Base-by-base conservation (phyloP, 371 early-diverging fungal genomes). In the Mucor velutinosus region DNA sequence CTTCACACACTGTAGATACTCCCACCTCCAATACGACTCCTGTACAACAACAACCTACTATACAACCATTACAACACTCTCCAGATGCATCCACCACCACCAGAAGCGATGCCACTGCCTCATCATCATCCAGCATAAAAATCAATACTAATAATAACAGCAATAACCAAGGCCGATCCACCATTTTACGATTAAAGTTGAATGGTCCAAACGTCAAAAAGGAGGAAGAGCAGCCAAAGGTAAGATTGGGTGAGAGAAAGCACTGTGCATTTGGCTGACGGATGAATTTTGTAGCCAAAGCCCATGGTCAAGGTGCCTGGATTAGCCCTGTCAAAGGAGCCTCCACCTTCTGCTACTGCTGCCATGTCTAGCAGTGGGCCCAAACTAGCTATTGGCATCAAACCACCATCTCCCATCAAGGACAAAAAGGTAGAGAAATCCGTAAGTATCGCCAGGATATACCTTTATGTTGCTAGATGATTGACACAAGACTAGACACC, bases 311-410 rank as follows among this genome's bases (percentile, higher is more conserved):
- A 65, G 25, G 33, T 58, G 23, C 64, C 74, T 39, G 70, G 67
- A 29, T 67, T 67, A 51, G 70, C 64, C 1, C 47, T 74, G 14
- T 66, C 70, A 4, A 74, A 67, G 53, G 66, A 69, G 25, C 69
- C 73, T 33, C 64, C 73, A n/a, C 30, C 60, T 15, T 33, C 37
- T 4, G 67, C 64, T 45, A 19, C 61, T 23, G 19, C 11, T 29
- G 21, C 47, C 17, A 41, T 17, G 19, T 41, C 45, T 1, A n/a
- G 25, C 30, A 62, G 35, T 62, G 69, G 69, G 17, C 75, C 73
- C 15, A 76, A 67, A 60, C 45, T 76, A 58, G 76, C 73, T 21
- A 66, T 76, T 64, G 69, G 59, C 32, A 25, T 53, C 15, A 64
- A 64, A 47, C 58, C 55, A 33, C 39, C 49, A 7, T 58, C 73